These are phyloP conservation scores for Cladophialophora carrionii DNA, from an alignment of 2,329 filamentous ascomycete species.

Conservation along the genomic window DNA sequence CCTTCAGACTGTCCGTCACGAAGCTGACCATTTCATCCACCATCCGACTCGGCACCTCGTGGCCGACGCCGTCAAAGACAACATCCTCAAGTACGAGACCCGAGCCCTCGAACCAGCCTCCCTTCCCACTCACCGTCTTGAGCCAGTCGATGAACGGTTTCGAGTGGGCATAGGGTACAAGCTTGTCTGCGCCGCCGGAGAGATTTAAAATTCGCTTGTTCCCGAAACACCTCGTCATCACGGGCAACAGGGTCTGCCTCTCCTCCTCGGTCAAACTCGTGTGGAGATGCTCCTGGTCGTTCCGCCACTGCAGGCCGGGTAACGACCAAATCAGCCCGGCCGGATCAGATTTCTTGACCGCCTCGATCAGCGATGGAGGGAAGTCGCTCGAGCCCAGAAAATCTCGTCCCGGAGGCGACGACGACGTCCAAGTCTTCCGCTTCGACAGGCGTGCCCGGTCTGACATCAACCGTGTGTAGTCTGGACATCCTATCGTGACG, in stretches of 20 bases:
- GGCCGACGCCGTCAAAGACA: constrained; percentile 60
- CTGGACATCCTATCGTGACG: constrained; percentile 83
- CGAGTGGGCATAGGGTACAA: constrained; percentile 63
- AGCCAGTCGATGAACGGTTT: constrained; percentile 62
- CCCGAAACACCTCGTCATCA: constrained; percentile 48
- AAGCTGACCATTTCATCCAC: constrained; percentile 59
- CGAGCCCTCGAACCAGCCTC: constrained; percentile 56
- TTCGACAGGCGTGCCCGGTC: constrained; percentile 76
- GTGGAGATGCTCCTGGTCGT: constrained; percentile 43
- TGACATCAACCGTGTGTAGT: constrained; percentile 78
- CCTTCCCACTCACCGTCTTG: constrained; percentile 50
- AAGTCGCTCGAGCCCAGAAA: constrained; percentile 82
- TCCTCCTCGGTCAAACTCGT: constrained; percentile 49
- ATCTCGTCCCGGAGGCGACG: constrained; percentile 58
- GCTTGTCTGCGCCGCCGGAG: constrained; percentile 60
- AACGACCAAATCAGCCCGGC: constrained; percentile 64
- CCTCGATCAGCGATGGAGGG: constrained; percentile 66
- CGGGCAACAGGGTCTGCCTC: constrained; percentile 48
- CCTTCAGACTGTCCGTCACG: constrained; percentile 50
- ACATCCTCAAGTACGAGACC: constrained; percentile 60
- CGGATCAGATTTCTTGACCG: constrained; percentile 71
- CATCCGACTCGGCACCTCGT: constrained; percentile 63
- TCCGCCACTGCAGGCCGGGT: constrained; percentile 33
- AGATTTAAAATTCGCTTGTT: constrained; percentile 60
- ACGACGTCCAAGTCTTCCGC: constrained; percentile 61